These are phyloP conservation scores for Taphrina confusa DNA, from an alignment of 1,139 yeast species.

Conservation along the genomic window DNA sequence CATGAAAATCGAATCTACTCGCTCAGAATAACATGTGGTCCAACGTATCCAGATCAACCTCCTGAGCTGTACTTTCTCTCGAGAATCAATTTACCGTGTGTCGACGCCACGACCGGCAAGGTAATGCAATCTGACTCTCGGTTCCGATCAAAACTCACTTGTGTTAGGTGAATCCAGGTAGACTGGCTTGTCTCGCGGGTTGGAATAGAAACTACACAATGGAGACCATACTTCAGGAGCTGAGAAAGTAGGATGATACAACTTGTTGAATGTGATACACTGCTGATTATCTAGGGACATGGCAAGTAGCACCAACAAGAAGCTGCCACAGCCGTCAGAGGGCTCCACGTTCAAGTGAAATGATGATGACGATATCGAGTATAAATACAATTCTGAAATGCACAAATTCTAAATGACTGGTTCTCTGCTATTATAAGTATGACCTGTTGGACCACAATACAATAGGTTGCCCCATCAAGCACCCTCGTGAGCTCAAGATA, in stretches of 20 bases:
- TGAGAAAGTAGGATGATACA: constrained; percentile 56
- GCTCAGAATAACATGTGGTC: constrained; percentile 77
- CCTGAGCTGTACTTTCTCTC: constrained; percentile 79
- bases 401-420: not conserved
- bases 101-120: constrained; percentile 62
- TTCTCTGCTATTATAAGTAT: no score
- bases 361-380: not conserved
- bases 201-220: constrained; percentile 90
- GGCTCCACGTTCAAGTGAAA: constrained; percentile 50
- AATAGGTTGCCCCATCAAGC: no score
- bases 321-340: constrained; percentile 86
- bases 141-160: not conserved
- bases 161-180: constrained; percentile 55
- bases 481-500: no score
- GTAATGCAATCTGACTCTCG: no score
- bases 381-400: not conserved
- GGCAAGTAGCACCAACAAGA: constrained; percentile 82
- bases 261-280: no score
- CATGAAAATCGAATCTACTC: constrained; percentile 94
- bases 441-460: no score
- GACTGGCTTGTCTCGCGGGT: constrained; percentile 68
- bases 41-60: constrained; percentile 82
- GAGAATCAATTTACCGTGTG: constrained; percentile 87
- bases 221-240: constrained; percentile 85
- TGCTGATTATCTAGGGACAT: constrained; percentile 54